Conservation (phyloP, 1,139 yeast species). For the Taphrina wiesneri region DNA sequence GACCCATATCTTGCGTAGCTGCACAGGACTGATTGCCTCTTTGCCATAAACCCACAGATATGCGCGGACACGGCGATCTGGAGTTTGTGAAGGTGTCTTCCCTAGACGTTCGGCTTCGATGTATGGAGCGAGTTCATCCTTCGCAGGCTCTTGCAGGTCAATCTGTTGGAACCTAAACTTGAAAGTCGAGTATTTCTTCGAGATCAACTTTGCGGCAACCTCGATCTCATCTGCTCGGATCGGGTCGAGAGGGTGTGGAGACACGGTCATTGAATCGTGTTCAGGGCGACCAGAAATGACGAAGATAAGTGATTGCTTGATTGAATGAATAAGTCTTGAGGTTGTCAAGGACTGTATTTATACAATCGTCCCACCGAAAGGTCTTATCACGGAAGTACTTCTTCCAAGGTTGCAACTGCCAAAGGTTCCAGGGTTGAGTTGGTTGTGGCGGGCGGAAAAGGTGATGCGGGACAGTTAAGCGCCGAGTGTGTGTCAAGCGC, state of each 20-base stretch:
- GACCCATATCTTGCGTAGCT: slow-evolving; percentile 10
- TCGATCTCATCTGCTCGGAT: slow-evolving; percentile 60
- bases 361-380: not conserved
- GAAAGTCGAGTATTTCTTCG: not conserved
- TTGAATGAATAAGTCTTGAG: no score
- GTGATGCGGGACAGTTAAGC: not conserved
- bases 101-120: slow-evolving; percentile 47
- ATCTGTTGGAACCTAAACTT: slow-evolving; percentile 62
- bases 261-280: not conserved
- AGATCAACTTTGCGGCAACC: slow-evolving; percentile 46
- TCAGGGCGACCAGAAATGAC: no score
- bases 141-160: slow-evolving; percentile 68
- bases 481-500: no score
- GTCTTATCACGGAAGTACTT: not conserved
- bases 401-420: no score
- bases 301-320: no score
- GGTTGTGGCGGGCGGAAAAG: no score
- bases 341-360: no score
- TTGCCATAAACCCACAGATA: slow-evolving; percentile 21
- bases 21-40: not conserved
- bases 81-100: not conserved
- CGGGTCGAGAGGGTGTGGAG: slow-evolving; percentile 69
- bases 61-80: not conserved
- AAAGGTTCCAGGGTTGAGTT: no score
- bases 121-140: slow-evolving; percentile 64